Conservation (phyloP, 768 basidiomycete genomes). For the Suillus discolor region DNA sequence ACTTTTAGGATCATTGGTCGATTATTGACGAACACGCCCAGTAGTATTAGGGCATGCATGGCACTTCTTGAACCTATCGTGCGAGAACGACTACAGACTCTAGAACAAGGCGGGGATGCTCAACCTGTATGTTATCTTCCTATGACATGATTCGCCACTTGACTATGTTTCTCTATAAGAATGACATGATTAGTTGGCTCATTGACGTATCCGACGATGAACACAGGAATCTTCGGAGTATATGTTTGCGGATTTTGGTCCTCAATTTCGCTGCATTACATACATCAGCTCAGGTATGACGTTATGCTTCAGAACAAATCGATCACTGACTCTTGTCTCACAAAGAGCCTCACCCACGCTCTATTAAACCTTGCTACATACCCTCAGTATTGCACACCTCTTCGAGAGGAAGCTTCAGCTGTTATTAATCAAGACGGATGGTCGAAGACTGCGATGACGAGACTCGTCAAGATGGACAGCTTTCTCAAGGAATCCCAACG, state of each 20-base stretch:
- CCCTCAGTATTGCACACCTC: conserved; percentile 39
- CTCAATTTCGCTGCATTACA: conserved; percentile 43
- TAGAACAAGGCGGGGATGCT: conserved; percentile 28
- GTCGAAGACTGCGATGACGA: conserved; percentile 34
- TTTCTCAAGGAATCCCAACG: conserved; percentile 46
- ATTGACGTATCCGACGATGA: conserved; percentile 33
- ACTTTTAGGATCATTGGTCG: conserved; percentile 34
- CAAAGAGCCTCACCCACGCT: conserved; percentile 38
- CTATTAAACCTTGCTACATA: conserved; percentile 42
- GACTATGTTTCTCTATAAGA: conserved; percentile 23
- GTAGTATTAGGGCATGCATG: conserved; percentile 33
- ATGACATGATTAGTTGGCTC: conserved; percentile 46
- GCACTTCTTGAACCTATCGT: conserved; percentile 32
- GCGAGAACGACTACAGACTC: conserved; percentile 31
- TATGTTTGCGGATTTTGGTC: conserved; percentile 36
- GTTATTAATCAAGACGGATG: conserved; percentile 35
- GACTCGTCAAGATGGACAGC: conserved; percentile 42
- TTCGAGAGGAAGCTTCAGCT: conserved; percentile 42
- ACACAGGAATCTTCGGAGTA: conserved; percentile 29
- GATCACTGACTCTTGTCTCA: conserved; percentile 10
- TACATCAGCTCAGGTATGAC: conserved; percentile 31
- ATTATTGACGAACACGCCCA: conserved; percentile 34
- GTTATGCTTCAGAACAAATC: neutral
- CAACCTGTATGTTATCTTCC: conserved; percentile 34
- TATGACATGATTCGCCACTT: conserved; percentile 5